Conservation (phyloP, 805 yeast species). For the Barnettozyma wickerhamii region DNA sequence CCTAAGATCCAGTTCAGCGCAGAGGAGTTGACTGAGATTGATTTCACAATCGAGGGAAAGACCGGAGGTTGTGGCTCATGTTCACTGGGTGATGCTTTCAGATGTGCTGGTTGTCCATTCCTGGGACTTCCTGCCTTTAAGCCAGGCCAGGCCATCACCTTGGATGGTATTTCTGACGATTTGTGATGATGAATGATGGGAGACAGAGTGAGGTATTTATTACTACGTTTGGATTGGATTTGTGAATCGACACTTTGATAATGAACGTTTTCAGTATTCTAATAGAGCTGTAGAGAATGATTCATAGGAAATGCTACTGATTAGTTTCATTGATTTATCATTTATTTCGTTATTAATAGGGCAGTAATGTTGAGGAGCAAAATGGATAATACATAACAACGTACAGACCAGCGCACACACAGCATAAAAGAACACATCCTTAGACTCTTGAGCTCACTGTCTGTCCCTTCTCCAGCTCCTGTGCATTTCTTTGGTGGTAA, state of each 20-base stretch:
- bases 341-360: too few species aligned
- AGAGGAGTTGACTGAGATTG: constrained; percentile 83
- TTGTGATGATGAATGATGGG: constrained; percentile 32
- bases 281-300: too few species aligned
- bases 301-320: too few species aligned
- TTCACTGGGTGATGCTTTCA: constrained; percentile 94
- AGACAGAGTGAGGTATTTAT: background rate
- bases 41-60: constrained; percentile 94
- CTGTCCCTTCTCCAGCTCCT: constrained; percentile 56
- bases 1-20: constrained; percentile 44
- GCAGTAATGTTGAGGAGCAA: too few species aligned
- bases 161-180: constrained; percentile 76
- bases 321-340: too few species aligned
- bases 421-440: background rate
- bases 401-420: too few species aligned
- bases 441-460: constrained; percentile 53
- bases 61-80: constrained; percentile 98
- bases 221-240: background rate
- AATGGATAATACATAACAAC: too few species aligned
- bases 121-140: constrained; percentile 96
- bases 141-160: constrained; percentile 87
- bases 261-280: background rate
- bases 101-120: constrained; percentile 98
- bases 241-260: too few species aligned
- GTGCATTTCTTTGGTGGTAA: constrained; percentile 60